Base-by-base conservation (phyloP, 208 protist genomes). In the Trypanosoma lewisi region DNA sequence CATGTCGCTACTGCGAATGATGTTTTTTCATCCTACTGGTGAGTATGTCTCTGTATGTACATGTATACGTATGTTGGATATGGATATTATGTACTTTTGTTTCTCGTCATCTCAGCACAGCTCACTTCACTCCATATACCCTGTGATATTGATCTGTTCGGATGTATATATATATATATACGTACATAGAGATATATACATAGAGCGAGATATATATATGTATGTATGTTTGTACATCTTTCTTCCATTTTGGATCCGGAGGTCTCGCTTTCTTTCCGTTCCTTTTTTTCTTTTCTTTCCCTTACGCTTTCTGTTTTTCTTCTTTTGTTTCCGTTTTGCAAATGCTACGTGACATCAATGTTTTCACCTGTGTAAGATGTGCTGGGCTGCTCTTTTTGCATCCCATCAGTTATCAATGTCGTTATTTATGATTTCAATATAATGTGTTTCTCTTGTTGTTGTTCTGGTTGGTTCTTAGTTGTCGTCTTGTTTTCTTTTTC, bases 321-420 rank as follows among this genome's bases (percentile, higher is more conserved):
- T 63, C 36, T 33, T 50, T 27, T 63, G 33, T 33, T 50, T 53
- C 31, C 51, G 27, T 63, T 25, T 54, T 63, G n/a, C 16, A 6
- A 45, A 65, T 17, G 0, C 23, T 57, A 53, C 2, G 64, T n/a
- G 25, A 63, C 37, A 16, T 39, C 41, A 21, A 11, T 63, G 45
- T 21, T 47, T 39, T 47, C 42, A 47, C 42, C n/a, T 47, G 42
- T 47, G 42, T 47, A 47, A 47, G 9, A 21, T 47, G 14, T 23
- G 4, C 42, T 19, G 3, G 16, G 4, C 7, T 23, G 42, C 42
- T 21, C n/a, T 2, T 21, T 47, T 47, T 47, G 4, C 42, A 9
- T 23, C 16, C 42, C 7, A 5, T 7, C 42, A 21, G 9, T 5
- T 47, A 14, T 23, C 16, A 19, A 9, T 47, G 42, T 47, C 9